phyloP scores from a whole-genome alignment of 345 rosid species.

The Arabidopsis thaliana region DNA sequence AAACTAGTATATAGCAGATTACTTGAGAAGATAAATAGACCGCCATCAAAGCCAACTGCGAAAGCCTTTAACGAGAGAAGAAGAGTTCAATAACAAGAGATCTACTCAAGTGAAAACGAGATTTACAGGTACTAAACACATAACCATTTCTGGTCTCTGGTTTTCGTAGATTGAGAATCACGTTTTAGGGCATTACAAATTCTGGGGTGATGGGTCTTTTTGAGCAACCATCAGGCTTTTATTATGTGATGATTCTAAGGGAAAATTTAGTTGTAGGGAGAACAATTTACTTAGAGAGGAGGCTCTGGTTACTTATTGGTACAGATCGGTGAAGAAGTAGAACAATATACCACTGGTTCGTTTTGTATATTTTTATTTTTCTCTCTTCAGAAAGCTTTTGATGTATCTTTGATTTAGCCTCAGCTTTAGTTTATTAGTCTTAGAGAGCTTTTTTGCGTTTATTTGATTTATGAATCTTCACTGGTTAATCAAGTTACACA shows the following conservation, averaged over 20 bases:
- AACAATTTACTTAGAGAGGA: conserved; percentile 34
- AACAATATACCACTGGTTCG: conserved; percentile 40
- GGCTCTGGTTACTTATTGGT: conserved; percentile 39
- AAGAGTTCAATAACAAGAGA: conserved; percentile 48
- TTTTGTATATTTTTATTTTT: conserved; percentile 30
- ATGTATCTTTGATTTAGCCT: conserved; percentile 33
- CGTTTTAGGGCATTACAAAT: conserved; percentile 30
- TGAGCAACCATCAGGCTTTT: conserved; percentile 44
- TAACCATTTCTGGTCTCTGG: conserved; percentile 21
- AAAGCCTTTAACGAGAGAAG: conserved; percentile 55
- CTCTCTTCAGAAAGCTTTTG: conserved; percentile 31
- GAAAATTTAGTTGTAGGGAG: conserved; percentile 44
- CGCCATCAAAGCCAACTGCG: conserved; percentile 68
- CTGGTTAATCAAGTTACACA: conserved; percentile 19
- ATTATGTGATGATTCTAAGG: conserved; percentile 43
- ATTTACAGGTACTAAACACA: conserved; percentile 33
- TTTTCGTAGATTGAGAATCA: conserved; percentile 32
- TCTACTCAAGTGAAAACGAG: conserved; percentile 24
- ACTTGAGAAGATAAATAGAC: conserved; percentile 98
- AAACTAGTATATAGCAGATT: conserved; percentile 95
- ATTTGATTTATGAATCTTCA: conserved; percentile 8
- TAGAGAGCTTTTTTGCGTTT: not conserved
- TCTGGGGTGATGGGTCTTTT: conserved; percentile 42
- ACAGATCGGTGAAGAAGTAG: conserved; percentile 41
- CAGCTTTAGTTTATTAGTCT: conserved; percentile 18